Base-by-base conservation (phyloP, 2,329 filamentous ascomycete species). In the Aureobasidium zeae region DNA sequence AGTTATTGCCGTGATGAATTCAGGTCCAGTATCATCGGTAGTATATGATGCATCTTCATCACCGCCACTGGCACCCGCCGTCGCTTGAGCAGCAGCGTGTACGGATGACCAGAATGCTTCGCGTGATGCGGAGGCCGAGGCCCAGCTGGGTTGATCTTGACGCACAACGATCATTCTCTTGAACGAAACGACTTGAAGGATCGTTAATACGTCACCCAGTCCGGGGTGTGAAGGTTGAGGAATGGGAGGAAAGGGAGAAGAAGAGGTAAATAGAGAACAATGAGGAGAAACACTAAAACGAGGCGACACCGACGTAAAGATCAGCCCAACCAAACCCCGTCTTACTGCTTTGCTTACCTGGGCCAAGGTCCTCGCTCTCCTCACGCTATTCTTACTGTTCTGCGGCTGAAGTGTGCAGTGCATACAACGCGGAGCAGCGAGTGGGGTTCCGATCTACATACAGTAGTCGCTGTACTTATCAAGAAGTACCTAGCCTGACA, bases 371-470 rank as follows among this genome's bases (percentile, higher is more conserved):
- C 11, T 24, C 16, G 17, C 35, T 38, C 35, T 37, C 35, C 35
- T 37, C 35, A 37, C 24, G 15, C n/a, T n/a, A n/a, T n/a, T n/a
- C n/a, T n/a, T n/a, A n/a, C n/a, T n/a, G n/a, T n/a, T 25, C 28
- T 30, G 35, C 35, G 25, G 35, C 35, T 29, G 16, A 30, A n/a
- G n/a, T n/a, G n/a, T n/a, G n/a, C n/a, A n/a, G n/a, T n/a, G n/a
- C n/a, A 17, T 38, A 25, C 6, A 15, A 28, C 20, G 35, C 35
- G 35, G 35, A 38, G 24, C 5, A 38, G 25, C 35, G n/a, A 38
- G 35, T 29, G 35, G 35, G 35, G 35, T 38, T 38, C 35, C 35
- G 35, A 38, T 38, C 35, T 29, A 2, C 35, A n/a, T n/a, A n/a
- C n/a, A n/a, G n/a, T n/a, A n/a, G n/a, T n/a, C n/a, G n/a, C n/a